These are phyloP conservation scores for Capronia epimyces DNA, from an alignment of 2,329 filamentous ascomycete genomes.

Conservation along the genomic window DNA sequence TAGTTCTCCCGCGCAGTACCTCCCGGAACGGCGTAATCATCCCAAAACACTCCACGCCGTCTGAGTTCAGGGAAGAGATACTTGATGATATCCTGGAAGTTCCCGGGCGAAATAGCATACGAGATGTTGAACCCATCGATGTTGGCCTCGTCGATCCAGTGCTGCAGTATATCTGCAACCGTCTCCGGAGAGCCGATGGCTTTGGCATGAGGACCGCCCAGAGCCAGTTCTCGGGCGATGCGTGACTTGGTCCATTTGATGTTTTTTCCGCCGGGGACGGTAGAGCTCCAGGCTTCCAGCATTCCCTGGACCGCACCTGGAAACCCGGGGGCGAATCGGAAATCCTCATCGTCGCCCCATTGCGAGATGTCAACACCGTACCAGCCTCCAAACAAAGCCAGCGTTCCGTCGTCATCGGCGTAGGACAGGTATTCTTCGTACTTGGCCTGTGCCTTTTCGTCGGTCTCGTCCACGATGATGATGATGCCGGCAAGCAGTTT, in stretches of 20 bases:
- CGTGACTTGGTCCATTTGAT: constrained; percentile 37
- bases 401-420: constrained; percentile 48
- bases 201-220: constrained; percentile 47
- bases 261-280: constrained; percentile 33
- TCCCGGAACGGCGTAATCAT: not conserved
- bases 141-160: constrained; percentile 62
- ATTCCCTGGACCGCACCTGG: constrained; percentile 29
- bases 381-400: constrained; percentile 54
- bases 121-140: constrained; percentile 65
- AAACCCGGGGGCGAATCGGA: constrained; percentile 38
- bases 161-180: constrained; percentile 62
- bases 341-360: constrained; percentile 53
- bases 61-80: constrained; percentile 45
- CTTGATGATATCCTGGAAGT: constrained; percentile 48
- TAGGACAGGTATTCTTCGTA: constrained; percentile 48
- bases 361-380: constrained; percentile 56
- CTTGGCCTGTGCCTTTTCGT: constrained; percentile 36
- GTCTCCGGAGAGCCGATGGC: constrained; percentile 55
- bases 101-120: constrained; percentile 45
- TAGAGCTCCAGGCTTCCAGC: too few relatives aligned
- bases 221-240: constrained; percentile 42
- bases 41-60: constrained; percentile 37
- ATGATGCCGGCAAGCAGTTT: constrained; percentile 52
- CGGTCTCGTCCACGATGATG: constrained; percentile 44
- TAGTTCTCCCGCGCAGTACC: constrained; percentile 5